Conservation (phyloP, 108 stramenopile species). For the Conticribra guillardii region DNA sequence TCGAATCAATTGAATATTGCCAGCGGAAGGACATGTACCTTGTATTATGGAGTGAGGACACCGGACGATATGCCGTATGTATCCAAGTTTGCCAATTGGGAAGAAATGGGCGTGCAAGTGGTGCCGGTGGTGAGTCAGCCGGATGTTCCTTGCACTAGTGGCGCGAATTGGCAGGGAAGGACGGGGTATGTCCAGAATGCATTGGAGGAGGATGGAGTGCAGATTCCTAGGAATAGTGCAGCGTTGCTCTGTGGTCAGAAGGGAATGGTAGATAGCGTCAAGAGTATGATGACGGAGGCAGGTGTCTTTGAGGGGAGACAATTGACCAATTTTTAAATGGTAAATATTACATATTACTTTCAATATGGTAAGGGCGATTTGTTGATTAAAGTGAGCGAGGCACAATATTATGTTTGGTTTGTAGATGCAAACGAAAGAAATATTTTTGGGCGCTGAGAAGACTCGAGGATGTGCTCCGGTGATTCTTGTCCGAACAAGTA, state of each 20-base stretch:
- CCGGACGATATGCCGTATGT: constrained; percentile 83
- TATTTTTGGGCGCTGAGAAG: too few species aligned
- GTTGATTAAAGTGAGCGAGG: too few species aligned
- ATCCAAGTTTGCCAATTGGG: constrained; percentile 84
- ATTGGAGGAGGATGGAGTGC: constrained; percentile 90
- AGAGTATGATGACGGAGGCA: constrained; percentile 74
- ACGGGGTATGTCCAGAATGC: constrained; percentile 91
- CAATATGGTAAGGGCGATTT: too few species aligned
- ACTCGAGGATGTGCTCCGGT: too few species aligned
- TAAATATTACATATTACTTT: too few species aligned
- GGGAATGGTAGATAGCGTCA: constrained; percentile 90
- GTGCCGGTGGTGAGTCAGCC: constrained; percentile 85
- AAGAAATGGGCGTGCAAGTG: constrained; percentile 76
- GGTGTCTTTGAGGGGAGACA: constrained; percentile 93
- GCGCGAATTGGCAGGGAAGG: constrained; percentile 69
- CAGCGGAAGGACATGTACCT: constrained; percentile 68
- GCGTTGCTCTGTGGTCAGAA: constrained; percentile 85
- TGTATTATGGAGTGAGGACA: constrained; percentile 87
- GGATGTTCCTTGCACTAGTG: constrained; percentile 28
- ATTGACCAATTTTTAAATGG: constrained; percentile 87
- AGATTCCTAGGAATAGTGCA: constrained; percentile 80
- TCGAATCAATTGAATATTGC: constrained; percentile 66
- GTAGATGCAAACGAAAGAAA: too few species aligned
- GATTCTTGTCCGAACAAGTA: too few species aligned
- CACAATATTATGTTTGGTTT: too few species aligned